Base-by-base conservation (phyloP, 2,329 filamentous ascomycete genomes). In the Talaromyces islandicus region DNA sequence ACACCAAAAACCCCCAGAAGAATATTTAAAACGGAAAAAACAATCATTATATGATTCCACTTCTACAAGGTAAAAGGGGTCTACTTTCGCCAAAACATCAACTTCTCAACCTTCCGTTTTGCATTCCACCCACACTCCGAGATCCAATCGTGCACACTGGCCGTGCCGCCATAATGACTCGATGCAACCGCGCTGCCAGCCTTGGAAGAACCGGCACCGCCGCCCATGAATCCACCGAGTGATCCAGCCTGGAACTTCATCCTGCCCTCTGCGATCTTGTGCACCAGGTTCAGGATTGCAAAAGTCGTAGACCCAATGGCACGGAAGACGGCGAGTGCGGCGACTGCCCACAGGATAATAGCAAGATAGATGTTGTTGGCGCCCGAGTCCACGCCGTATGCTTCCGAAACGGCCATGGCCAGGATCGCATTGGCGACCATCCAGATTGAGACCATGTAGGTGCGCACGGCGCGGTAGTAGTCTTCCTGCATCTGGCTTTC, bases 401-500 rank as follows among this genome's bases (percentile, higher is more conserved):
- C 86, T 77, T 99, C 94, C 5, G 85, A 89, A 14, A 97, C 88
- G 1, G 89, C 85, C 94, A 99, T 99, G 71, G 91, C 93, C 41
- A 99, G 86, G 62, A 96, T 86, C 3, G 89, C 91, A 73, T 99
- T 99, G 68, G 87, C 86, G 38, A 95, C 83, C 84, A 99, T 91
- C 94, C 94, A 99, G 53, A 88, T 83, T 50, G 96, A 87, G 12
- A 99, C 94, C 88, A 99, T 95, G 85, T 99, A 99, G 0, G 94
- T 99, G 58, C 94, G 87, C 57, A 99, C 94, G 46, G 89, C 91
- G 74, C 92, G 91, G 83, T 99, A 99, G 83, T 99, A 99, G 77
- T 99, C 94, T 75, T 99, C 94, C 75, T 99, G 94, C 76, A 92
- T 78, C 77, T 97, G 94, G 0, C 85, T 81, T 68, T 97, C 93